These are phyloP conservation scores for Zygosaccharomyces pseudobailii DNA, from an alignment of 1,139 yeast species.

Conservation along the genomic window DNA sequence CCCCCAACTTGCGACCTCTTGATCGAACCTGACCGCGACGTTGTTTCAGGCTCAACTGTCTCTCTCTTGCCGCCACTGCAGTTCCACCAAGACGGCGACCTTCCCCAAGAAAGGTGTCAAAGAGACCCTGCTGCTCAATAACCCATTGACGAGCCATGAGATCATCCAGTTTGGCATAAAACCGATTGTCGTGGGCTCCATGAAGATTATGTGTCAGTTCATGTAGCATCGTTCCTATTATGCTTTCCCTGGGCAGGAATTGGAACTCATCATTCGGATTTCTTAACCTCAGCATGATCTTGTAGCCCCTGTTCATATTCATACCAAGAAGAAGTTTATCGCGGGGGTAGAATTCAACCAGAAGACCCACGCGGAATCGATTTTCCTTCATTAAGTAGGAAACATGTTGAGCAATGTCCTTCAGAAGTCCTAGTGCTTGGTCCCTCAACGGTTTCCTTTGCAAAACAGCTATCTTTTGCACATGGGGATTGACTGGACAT, in stretches of 20 bases:
- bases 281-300: constrained; percentile 68
- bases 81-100: constrained; percentile 51
- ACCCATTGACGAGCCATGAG: constrained; percentile 55
- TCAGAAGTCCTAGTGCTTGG: constrained; percentile 53
- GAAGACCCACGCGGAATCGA: constrained; percentile 57
- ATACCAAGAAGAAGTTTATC: constrained; percentile 64
- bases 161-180: constrained; percentile 62
- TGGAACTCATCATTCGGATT: constrained; percentile 48
- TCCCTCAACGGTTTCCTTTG: constrained; percentile 51
- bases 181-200: constrained; percentile 77
- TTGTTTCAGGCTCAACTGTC: constrained; percentile 17
- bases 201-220: constrained; percentile 76
- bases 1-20: constrained; percentile 17
- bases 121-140: constrained; percentile 41
- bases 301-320: constrained; percentile 80
- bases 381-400: constrained; percentile 74
- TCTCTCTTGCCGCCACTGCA: constrained; percentile 10
- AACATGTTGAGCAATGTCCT: constrained; percentile 55
- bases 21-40: constrained; percentile 11
- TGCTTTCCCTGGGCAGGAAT: constrained; percentile 63
- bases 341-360: constrained; percentile 86
- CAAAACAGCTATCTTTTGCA: constrained; percentile 47
- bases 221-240: constrained; percentile 81
- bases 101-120: constrained; percentile 40
- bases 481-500: constrained; percentile 26